These are phyloP conservation scores for Cenococcum geophilum DNA, from an alignment of 495 filamentous ascomycete species.

Conservation along the genomic window DNA sequence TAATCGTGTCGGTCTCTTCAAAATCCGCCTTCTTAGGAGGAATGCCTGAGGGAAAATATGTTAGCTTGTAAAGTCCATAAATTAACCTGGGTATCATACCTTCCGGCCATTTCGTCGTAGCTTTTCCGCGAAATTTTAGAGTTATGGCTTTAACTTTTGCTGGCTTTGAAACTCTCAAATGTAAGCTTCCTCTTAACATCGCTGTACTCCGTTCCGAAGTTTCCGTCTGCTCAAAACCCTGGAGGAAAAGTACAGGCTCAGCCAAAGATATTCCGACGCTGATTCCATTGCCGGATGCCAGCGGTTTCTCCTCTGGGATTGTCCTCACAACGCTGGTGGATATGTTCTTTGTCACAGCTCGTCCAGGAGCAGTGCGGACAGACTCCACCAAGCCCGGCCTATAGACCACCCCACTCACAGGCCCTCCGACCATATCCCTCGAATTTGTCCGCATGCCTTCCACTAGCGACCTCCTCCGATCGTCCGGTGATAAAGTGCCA, in stretches of 20 bases:
- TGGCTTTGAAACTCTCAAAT: conserved; percentile 77
- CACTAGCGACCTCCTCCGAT: conserved; percentile 25
- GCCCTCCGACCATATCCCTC: conserved; percentile 18
- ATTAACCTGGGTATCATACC: conserved; percentile 44
- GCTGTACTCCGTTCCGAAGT: conserved; percentile 62
- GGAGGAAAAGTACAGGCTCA: conserved; percentile 83
- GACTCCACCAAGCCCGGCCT: conserved; percentile 26
- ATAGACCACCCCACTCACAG: conserved; percentile 6
- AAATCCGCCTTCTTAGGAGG: conserved; percentile 81
- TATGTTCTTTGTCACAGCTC: conserved; percentile 17
- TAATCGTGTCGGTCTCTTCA: conserved; percentile 71
- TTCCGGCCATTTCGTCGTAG: conserved; percentile 94
- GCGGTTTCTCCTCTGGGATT: conserved; percentile 44
- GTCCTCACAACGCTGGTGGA: conserved; percentile 18
- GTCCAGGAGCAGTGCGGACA: conserved; percentile 14
- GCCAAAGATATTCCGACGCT: conserved; percentile 53
- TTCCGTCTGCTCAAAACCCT: conserved; percentile 83
- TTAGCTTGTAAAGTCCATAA: background rate
- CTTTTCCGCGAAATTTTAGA: conserved; percentile 76
- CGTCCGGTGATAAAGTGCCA: conserved; percentile 15
- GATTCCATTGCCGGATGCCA: conserved; percentile 48
- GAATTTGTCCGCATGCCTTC: conserved; percentile 25
- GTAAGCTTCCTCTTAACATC: conserved; percentile 78
- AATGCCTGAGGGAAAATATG: conserved; percentile 54
- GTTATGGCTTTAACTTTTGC: conserved; percentile 94